A percentile compares a stretch with the other conserved stretches of the same genome.
Conservation (phyloP, 306 rosid genomes). For the Mimosa pudica region DNA sequence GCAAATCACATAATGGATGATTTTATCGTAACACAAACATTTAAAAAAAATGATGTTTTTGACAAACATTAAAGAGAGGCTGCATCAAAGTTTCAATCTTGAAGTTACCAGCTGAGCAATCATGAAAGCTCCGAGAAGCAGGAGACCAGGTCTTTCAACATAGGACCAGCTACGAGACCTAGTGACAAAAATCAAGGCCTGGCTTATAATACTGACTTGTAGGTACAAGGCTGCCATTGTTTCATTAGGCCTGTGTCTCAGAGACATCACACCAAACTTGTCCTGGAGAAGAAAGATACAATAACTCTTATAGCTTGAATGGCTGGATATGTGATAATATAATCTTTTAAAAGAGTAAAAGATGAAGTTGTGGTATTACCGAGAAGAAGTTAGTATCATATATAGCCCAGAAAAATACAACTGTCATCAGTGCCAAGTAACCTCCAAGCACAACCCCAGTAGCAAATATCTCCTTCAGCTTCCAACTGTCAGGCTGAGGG, state of each 20-base stretch:
- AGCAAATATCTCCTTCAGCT: constrained; percentile 85
- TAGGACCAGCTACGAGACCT: constrained; percentile 93
- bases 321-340: background rate
- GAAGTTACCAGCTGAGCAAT: constrained; percentile 76
- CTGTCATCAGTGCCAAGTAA: constrained; percentile 93
- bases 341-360: background rate
- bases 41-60: background rate
- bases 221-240: constrained; percentile 94
- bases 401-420: constrained; percentile 81
- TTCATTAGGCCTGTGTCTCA: constrained; percentile 34
- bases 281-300: constrained; percentile 51
- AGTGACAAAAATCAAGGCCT: constrained; percentile 90
- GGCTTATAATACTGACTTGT: constrained; percentile 96
- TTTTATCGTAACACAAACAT: background rate
- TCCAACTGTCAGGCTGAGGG: constrained; percentile 93
- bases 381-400: constrained; percentile 69
- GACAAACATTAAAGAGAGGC: background rate
- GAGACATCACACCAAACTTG: constrained; percentile 52
- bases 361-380: constrained; percentile 42
- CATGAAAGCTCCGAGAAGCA: constrained; percentile 71
- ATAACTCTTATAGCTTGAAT: background rate
- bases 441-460: constrained; percentile 93
- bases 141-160: constrained; percentile 83
- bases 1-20: constrained; percentile 28
- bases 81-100: constrained; percentile 10